Evolutionary conservation across 2,329 filamentous ascomycete species (phyloP), one percentile per base, ranked within the genome.

Genomic region (Calonectria pseudoreteaudii): DNA sequence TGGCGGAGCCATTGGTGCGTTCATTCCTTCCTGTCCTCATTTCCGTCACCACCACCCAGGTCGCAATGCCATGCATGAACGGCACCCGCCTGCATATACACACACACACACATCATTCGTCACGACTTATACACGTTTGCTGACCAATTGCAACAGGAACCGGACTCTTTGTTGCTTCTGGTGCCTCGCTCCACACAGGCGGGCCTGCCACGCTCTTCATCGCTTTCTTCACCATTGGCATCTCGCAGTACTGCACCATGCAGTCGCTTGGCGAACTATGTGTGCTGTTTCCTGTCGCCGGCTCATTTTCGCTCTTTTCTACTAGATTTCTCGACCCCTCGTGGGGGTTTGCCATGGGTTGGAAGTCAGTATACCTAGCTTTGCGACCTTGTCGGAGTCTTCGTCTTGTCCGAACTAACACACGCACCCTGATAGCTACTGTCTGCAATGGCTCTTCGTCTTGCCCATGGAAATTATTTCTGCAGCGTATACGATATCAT

Each of bases 321-420:
- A 98, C 95, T 20, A 92, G 96, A 20, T 98, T 98, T 81, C 85
- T 98, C n/a, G 95, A 98, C 82, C 96, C 96, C 0, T 95, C 95
- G 0, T 98, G 95, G 95, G 95, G 95, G 0, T 98, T 98, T 82
- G 94, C 95, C 34, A 97, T 98, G 94, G 95, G 95, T 13, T 97
- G 95, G 95, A 98, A 97, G 89, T 94, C 82, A 83, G 90, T 88
- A 9, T 34, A 26, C 7, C 31, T 31, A n/a, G n/a, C n/a, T n/a
- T n/a, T n/a, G 8, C 20, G 16, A 20, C 16, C 16, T 20, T 65
- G 13, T 16, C n/a, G 30, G 49, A 16, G 28, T n/a, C 11, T 62
- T 71, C 20, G 13, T 23, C 13, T 34, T 26, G 14, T 11, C 23
- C 44, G 20, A 34, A 62, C 67, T 69, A 34, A 75, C 66, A 75